Conservation (phyloP, 2,329 filamentous ascomycete genomes). For the Fusarium sp. region DNA sequence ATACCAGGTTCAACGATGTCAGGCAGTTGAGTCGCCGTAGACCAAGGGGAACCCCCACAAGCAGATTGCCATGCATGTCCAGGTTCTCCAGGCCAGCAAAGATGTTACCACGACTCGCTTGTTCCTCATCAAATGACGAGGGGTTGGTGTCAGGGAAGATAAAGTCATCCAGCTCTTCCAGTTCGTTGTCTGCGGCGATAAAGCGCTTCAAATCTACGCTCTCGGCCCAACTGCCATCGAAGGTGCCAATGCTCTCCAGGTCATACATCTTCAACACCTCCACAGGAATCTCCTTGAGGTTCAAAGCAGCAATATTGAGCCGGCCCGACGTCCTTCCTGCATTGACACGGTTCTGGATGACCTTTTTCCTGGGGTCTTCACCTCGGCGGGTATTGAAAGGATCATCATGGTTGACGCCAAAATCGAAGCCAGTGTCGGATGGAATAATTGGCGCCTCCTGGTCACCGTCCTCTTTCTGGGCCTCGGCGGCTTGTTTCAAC, state of each 20-base stretch:
- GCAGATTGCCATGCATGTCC: slow-evolving; percentile 87
- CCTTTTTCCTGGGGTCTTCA: slow-evolving; percentile 70
- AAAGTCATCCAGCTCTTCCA: slow-evolving; percentile 77
- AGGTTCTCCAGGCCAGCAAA: slow-evolving; percentile 85
- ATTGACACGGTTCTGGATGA: slow-evolving; percentile 79
- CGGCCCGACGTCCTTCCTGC: slow-evolving; percentile 81
- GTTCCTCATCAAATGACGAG: slow-evolving; percentile 69
- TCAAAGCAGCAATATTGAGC: slow-evolving; percentile 89
- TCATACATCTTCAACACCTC: slow-evolving; percentile 95
- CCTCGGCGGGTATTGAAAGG: slow-evolving; percentile 77
- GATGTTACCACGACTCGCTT: slow-evolving; percentile 76
- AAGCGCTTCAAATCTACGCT: slow-evolving; percentile 88
- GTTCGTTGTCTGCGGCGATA: slow-evolving; percentile 89
- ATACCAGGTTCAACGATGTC: slow-evolving; percentile 84
- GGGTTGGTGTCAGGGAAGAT: slow-evolving; percentile 81
- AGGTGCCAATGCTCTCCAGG: slow-evolving; percentile 72
- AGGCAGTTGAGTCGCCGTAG: slow-evolving; percentile 79
- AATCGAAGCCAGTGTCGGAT: slow-evolving; percentile 57
- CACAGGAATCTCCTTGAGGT: slow-evolving; percentile 80
- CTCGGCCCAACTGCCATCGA: slow-evolving; percentile 85
- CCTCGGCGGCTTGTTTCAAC: slow-evolving; percentile 49
- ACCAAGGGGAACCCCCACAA: slow-evolving; percentile 79
- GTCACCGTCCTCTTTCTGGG: slow-evolving; percentile 7
- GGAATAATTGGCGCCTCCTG: slow-evolving; percentile 56
- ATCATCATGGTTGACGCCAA: slow-evolving; percentile 67